phyloP scores from a whole-genome alignment of 2,329 filamentous ascomycete species.

The Neofusicoccum laricinum region DNA sequence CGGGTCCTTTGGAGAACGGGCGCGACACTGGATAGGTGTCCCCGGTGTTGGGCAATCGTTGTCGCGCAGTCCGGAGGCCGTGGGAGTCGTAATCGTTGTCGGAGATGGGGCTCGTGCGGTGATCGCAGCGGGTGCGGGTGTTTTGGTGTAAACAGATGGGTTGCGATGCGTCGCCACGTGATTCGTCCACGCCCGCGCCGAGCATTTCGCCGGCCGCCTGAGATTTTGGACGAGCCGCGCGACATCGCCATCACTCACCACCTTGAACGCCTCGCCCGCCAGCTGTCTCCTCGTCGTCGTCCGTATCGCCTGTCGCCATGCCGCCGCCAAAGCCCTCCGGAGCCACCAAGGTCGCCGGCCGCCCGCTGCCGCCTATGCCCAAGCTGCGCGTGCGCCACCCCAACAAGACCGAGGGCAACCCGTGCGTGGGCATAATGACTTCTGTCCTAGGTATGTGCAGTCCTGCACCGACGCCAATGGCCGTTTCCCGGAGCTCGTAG shows the following conservation, averaged over 20 bases:
- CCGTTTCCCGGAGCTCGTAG: neutral
- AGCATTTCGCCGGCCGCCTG: slow-evolving; percentile 16
- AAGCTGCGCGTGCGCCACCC: slow-evolving; percentile 65
- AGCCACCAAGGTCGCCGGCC: slow-evolving; percentile 31
- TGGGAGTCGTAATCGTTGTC: neutral
- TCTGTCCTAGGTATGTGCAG: slow-evolving; percentile 58
- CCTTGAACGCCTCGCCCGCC: neutral
- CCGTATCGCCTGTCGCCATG: neutral
- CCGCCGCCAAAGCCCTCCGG: slow-evolving; percentile 31
- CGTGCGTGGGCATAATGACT: slow-evolving; percentile 65
- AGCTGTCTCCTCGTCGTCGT: neutral
- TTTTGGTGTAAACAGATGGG: slow-evolving; percentile 15
- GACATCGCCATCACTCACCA: slow-evolving; percentile 6
- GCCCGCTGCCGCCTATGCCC: slow-evolving; percentile 57
- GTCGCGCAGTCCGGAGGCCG: neutral
- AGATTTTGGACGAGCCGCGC: slow-evolving; percentile 18
- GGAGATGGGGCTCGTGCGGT: neutral
- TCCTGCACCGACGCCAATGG: neutral
- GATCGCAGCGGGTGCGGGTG: neutral
- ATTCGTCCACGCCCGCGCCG: neutral
- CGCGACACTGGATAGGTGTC: neutral
- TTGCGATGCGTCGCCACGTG: neutral
- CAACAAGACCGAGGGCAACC: slow-evolving; percentile 60
- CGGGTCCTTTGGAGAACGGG: neutral
- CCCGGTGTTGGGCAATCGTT: neutral